Conservation (phyloP, 257 asterid species). For the Solanum chmielewskii region DNA sequence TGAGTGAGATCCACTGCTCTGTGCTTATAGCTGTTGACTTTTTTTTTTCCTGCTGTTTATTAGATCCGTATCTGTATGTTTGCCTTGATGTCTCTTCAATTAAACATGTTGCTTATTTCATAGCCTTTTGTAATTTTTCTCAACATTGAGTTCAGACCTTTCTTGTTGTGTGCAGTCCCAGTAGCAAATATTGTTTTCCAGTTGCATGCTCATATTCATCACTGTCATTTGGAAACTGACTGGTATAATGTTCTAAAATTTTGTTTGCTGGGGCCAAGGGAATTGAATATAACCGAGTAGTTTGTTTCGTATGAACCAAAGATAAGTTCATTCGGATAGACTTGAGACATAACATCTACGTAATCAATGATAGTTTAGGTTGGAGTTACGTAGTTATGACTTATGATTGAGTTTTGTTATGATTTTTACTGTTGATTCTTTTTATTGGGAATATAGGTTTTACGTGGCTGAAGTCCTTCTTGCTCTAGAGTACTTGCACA, state of each 20-base stretch:
- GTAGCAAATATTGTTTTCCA: neutral
- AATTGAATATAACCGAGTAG: neutral
- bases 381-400: neutral
- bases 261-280: neutral
- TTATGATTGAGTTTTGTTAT: neutral
- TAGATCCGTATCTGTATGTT: neutral
- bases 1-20: neutral
- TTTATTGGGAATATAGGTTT: constrained; percentile 22
- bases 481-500: constrained; percentile 52
- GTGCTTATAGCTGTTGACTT: neutral
- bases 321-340: neutral
- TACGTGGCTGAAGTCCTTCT: constrained; percentile 65
- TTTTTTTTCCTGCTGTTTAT: neutral
- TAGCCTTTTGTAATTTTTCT: neutral
- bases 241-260: neutral
- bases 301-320: neutral
- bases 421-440: neutral
- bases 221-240: neutral
- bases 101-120: neutral
- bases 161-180: neutral
- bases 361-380: neutral
- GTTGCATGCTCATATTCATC: neutral
- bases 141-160: neutral
- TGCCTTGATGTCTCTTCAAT: neutral
- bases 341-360: neutral